Conservation (phyloP, 805 yeast species). For the Ascoidea asiatica region DNA sequence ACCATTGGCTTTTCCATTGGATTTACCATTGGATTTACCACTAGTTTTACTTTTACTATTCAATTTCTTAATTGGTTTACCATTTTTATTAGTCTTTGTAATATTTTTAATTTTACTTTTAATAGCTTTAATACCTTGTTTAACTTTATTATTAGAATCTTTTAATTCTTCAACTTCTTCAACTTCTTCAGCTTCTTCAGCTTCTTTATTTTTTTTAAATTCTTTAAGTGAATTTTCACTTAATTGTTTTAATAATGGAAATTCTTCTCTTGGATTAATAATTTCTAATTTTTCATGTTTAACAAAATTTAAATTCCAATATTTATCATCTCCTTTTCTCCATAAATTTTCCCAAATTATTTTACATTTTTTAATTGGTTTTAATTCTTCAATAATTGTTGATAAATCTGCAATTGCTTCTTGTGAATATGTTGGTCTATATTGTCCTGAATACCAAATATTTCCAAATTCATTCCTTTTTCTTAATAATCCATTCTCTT, state of each 20-base stretch:
- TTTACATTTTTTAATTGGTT: slow-evolving; percentile 24
- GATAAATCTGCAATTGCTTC: slow-evolving; percentile 83
- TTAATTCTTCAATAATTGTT: slow-evolving; percentile 52
- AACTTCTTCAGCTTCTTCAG: slow-evolving; percentile 13
- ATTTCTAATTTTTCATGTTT: slow-evolving; percentile 48
- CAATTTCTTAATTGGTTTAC: too few relatives aligned
- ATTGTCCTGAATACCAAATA: slow-evolving; percentile 79
- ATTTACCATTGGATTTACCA: too few relatives aligned
- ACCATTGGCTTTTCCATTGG: too few relatives aligned
- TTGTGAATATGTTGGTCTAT: slow-evolving; percentile 79
- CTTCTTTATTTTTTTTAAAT: slow-evolving; percentile 12
- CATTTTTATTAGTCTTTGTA: neutral
- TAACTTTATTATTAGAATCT: neutral
- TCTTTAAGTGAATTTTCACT: slow-evolving; percentile 18
- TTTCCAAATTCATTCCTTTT: slow-evolving; percentile 65
- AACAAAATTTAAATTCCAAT: slow-evolving; percentile 53
- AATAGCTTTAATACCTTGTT: neutral
- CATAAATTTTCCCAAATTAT: slow-evolving; percentile 78
- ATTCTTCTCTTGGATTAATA: slow-evolving; percentile 52
- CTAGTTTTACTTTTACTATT: too few relatives aligned
- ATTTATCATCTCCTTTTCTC: slow-evolving; percentile 69
- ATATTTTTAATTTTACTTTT: too few relatives aligned
- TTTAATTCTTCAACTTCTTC: too few relatives aligned
- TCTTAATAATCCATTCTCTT: slow-evolving; percentile 55
- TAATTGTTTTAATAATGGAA: slow-evolving; percentile 49